Conservation (phyloP, 768 basidiomycete species). For the Clitopilus passeckerianus region DNA sequence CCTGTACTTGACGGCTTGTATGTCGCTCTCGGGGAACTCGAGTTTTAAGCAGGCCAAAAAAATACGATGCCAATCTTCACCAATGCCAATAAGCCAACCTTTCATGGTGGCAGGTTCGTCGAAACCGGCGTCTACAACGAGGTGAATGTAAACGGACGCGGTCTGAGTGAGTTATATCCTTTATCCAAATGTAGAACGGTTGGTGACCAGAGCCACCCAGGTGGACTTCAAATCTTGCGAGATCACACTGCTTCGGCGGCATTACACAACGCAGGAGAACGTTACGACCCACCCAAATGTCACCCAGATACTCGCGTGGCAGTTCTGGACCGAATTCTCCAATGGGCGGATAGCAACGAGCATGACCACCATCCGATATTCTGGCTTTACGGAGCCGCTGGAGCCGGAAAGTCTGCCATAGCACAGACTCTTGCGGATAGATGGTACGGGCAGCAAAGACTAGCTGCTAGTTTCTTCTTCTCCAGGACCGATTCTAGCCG, state of each 20-base stretch:
- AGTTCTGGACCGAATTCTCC: constrained; percentile 2
- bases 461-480: neutral
- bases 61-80: too few species aligned
- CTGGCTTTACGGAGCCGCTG: constrained; percentile 13
- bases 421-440: neutral
- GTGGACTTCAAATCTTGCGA: too few species aligned
- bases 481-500: neutral
- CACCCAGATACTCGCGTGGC: constrained; percentile 10
- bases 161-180: too few species aligned
- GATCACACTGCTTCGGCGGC: neutral
- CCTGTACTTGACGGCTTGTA: too few species aligned
- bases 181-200: too few species aligned
- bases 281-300: constrained; percentile 10
- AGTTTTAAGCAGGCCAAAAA: too few species aligned
- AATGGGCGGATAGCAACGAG: constrained; percentile 2
- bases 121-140: too few species aligned
- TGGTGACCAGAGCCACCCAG: too few species aligned
- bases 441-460: neutral
- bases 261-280: constrained; percentile 5
- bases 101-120: too few species aligned
- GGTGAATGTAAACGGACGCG: too few species aligned
- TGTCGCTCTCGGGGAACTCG: too few species aligned
- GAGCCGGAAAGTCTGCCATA: constrained; percentile 12
- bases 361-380: constrained; percentile 1
- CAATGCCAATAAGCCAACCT: too few species aligned